These are phyloP conservation scores for Dactylellina leptospora DNA, from an alignment of 2,329 filamentous ascomycete genomes.

Conservation along the genomic window DNA sequence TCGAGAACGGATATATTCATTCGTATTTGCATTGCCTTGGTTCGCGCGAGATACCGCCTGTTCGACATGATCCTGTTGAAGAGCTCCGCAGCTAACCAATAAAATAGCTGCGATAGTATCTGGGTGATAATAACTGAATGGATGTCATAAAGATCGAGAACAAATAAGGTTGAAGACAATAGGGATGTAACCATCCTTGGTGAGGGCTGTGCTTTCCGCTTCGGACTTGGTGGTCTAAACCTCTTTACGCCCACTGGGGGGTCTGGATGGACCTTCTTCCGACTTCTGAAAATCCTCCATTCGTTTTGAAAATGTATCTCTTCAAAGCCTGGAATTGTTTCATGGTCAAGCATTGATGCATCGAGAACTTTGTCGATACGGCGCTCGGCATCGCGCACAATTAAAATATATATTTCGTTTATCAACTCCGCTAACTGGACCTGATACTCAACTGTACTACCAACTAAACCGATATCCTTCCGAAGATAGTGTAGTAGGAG, in stretches of 20 bases:
- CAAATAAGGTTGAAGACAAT: slow-evolving; percentile 93
- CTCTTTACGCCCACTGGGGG: slow-evolving; percentile 78
- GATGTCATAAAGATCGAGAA: slow-evolving; percentile 97
- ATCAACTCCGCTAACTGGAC: slow-evolving; percentile 91
- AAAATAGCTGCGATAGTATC: slow-evolving; percentile 88
- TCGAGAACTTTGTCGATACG: slow-evolving; percentile 96
- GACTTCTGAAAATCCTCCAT: slow-evolving; percentile 96
- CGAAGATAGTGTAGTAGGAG: slow-evolving; percentile 95
- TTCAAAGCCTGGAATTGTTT: slow-evolving; percentile 96
- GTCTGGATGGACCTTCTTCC: slow-evolving; percentile 87
- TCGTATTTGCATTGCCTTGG: slow-evolving; percentile 99
- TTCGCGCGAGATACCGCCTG: slow-evolving; percentile 89
- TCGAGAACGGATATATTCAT: slow-evolving; percentile 97
- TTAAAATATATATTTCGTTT: slow-evolving; percentile 97
- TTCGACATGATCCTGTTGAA: slow-evolving; percentile 99
- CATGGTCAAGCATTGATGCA: slow-evolving; percentile 92
- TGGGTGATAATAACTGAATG: slow-evolving; percentile 96
- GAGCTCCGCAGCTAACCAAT: slow-evolving; percentile 94
- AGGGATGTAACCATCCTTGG: slow-evolving; percentile 95
- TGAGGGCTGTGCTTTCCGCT: slow-evolving; percentile 87
- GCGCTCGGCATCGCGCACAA: slow-evolving; percentile 93
- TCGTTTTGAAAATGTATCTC: slow-evolving; percentile 97
- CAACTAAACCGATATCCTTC: slow-evolving; percentile 83
- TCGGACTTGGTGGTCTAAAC: slow-evolving; percentile 90
- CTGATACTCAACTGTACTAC: slow-evolving; percentile 87